Percentiles rank a stretch among this genome's conserved stretches.
Conservation (phyloP, 306 rosid genomes). For the Sicyos edulis region DNA sequence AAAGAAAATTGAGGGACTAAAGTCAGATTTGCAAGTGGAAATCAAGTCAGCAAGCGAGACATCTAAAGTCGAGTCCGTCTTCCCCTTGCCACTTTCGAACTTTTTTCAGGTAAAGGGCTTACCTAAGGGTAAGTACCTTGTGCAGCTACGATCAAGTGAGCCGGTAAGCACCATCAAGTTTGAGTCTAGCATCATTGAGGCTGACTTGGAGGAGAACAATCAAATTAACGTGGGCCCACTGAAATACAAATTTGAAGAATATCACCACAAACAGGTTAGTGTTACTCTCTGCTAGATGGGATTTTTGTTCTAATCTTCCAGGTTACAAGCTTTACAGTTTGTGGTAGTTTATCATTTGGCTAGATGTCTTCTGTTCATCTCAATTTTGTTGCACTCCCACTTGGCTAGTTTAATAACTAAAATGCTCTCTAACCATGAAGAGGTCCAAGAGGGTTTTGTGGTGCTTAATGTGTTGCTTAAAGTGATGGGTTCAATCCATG, state of each 20-base stretch:
- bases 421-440: too few species aligned
- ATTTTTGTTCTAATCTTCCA: background rate
- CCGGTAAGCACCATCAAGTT: constrained; percentile 62
- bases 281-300: background rate
- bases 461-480: too few species aligned
- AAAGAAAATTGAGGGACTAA: constrained; percentile 61
- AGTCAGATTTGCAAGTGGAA: constrained; percentile 65
- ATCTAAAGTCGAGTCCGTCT: constrained; percentile 52
- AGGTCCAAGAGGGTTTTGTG: too few species aligned
- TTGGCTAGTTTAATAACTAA: too few species aligned
- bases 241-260: constrained; percentile 51
- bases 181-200: constrained; percentile 74
- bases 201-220: constrained; percentile 62
- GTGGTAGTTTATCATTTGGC: too few species aligned
- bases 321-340: too few species aligned
- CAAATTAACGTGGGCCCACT: constrained; percentile 86
- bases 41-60: constrained; percentile 72
- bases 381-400: too few species aligned
- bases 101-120: constrained; percentile 90
- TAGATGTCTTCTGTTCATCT: too few species aligned
- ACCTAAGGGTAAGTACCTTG: constrained; percentile 75
- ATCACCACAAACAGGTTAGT: constrained; percentile 76
- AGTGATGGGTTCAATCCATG: too few species aligned
- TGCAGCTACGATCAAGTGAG: constrained; percentile 65
- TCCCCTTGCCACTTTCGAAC: constrained; percentile 84